Base-by-base conservation (phyloP, 2,329 filamentous ascomycete species). In the Colletotrichum sp. region DNA sequence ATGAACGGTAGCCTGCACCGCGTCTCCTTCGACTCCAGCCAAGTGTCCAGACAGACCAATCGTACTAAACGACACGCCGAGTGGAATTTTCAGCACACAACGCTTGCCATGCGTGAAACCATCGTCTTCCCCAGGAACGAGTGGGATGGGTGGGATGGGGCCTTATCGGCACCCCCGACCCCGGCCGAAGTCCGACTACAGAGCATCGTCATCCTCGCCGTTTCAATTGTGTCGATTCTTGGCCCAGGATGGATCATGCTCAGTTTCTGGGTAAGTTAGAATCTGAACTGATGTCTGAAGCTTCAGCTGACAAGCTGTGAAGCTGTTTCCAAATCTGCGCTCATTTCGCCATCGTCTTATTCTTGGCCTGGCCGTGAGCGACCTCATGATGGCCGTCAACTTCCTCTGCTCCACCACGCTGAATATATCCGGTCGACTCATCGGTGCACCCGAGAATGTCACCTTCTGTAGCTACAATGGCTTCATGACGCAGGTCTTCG, bases 261-360 rank as follows among this genome's bases (percentile, higher is more conserved):
- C 11, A 84, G 81, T 69, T 85, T 84, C 69, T 67, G 76, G 58
- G 81, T 82, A 69, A 73, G 77, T 76, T 33, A 24, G n/a, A 31
- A 18, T 16, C 51, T 5, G 29, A 29, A 4, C 12, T 36, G 21
- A 16, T 6, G 31, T 18, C 15, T 58, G 24, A 6, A 27, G 24
- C 18, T 13, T 27, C n/a, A 34, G 24, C 54, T 73, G 29, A 55
- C 18, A 16, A 36, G 29, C 6, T 51, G 36, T 51, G n/a, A 66
- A 85, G 83, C 71, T 81, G n/a, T 84, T 85, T 73, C 80, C 80
- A 64, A 76, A 79, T 66, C 76, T 84, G 27, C 78, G 83, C 31
- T 82, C 79, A 11, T 85, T 85, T 73, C 80, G 84, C 5, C 84
- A 85, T 75, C 83, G 84, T 68, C 78, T 86, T 18, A 85, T 86